Conservation (phyloP, 495 filamentous ascomycete species). For the Hypomontagnella monticulosa region DNA sequence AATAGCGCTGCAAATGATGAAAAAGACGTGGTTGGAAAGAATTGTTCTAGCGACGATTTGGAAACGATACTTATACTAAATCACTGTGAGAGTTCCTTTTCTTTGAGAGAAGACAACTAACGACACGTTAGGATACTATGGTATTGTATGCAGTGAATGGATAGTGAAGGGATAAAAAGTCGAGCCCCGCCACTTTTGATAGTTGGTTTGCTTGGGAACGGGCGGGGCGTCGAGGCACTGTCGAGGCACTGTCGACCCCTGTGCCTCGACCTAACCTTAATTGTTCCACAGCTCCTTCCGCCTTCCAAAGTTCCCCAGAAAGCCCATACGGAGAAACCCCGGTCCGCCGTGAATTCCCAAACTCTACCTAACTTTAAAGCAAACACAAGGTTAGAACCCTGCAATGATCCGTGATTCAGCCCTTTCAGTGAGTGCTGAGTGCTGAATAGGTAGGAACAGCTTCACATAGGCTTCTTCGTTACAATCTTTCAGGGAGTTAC, state of each 20-base stretch:
- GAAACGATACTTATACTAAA: not conserved
- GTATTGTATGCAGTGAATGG: not conserved
- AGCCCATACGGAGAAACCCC: slow-evolving; percentile 34
- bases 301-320: too few relatives aligned
- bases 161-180: slow-evolving; percentile 16
- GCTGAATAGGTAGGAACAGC: too few relatives aligned
- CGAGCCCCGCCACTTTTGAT: slow-evolving; percentile 20
- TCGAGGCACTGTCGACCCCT: too few relatives aligned
- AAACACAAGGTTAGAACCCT: too few relatives aligned
- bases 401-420: too few relatives aligned
- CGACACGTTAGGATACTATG: slow-evolving; percentile 6
- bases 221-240: slow-evolving; percentile 8
- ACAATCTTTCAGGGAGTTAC: too few relatives aligned
- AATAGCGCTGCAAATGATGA: not conserved
- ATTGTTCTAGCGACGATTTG: not conserved
- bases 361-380: too few relatives aligned
- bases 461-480: too few relatives aligned
- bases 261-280: too few relatives aligned
- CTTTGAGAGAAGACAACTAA: not conserved
- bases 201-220: slow-evolving; percentile 22
- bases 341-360: slow-evolving; percentile 19
- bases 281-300: too few relatives aligned
- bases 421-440: too few relatives aligned
- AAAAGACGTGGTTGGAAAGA: not conserved
- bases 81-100: not conserved